phyloP scores from a whole-genome alignment of 2,329 filamentous ascomycete species.

The Verticillium nonalfalfae region DNA sequence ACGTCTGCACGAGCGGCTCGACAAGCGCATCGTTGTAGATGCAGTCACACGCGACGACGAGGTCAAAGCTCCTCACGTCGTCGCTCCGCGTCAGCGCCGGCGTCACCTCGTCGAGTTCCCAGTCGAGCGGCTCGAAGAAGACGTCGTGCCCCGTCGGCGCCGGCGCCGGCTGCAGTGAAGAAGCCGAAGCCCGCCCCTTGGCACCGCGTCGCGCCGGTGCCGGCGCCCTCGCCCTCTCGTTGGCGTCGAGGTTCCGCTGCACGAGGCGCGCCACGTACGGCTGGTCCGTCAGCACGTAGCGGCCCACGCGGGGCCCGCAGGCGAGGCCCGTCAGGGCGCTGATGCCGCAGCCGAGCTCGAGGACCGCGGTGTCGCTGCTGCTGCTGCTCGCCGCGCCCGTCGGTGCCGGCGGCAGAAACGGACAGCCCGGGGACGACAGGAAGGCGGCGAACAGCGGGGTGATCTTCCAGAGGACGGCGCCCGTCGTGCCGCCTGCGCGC shows the following conservation, averaged over 20 bases:
- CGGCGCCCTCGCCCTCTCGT: slow-evolving; percentile 24
- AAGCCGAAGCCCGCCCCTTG: slow-evolving; percentile 8
- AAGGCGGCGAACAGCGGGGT: slow-evolving; percentile 78
- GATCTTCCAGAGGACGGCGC: slow-evolving; percentile 84
- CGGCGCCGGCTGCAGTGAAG: background rate
- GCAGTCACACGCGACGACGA: slow-evolving; percentile 83
- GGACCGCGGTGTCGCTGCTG: slow-evolving; percentile 38
- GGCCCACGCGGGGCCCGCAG: slow-evolving; percentile 52
- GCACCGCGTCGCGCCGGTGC: slow-evolving; percentile 2
- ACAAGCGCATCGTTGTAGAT: slow-evolving; percentile 91
- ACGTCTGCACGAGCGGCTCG: slow-evolving; percentile 74
- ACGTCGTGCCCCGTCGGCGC: slow-evolving; percentile 30
- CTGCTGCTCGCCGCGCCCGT: slow-evolving; percentile 14
- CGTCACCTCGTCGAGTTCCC: slow-evolving; percentile 63
- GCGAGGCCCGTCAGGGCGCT: slow-evolving; percentile 71
- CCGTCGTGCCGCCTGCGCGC: slow-evolving; percentile 54
- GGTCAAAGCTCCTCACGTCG: slow-evolving; percentile 50
- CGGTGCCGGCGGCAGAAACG: slow-evolving; percentile 43
- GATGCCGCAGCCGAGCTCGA: slow-evolving; percentile 87
- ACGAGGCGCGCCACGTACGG: slow-evolving; percentile 73
- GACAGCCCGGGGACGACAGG: slow-evolving; percentile 59
- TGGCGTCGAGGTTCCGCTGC: slow-evolving; percentile 68
- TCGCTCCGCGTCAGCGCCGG: slow-evolving; percentile 28
- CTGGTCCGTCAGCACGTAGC: slow-evolving; percentile 83
- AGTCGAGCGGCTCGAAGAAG: slow-evolving; percentile 64